Conservation (phyloP, 164 flowering plant genomes). For the Nymphaea thermarum region DNA sequence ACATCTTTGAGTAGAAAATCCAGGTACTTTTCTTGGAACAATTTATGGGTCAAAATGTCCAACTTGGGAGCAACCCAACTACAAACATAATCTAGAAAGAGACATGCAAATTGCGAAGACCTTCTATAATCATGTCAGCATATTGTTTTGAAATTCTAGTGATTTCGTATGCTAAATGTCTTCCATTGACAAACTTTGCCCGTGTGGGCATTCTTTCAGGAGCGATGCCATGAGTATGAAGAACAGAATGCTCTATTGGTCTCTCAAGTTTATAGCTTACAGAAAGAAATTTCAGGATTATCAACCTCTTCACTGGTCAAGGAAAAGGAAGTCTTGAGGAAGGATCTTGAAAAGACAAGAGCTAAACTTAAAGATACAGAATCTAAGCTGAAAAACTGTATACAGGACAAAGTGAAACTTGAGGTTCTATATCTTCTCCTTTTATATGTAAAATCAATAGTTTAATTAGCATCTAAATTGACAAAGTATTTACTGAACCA, state of each 20-base stretch:
- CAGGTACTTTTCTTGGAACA: too few species aligned
- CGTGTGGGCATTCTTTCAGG: slow-evolving; percentile 19
- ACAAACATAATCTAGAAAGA: too few species aligned
- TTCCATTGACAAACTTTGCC: too few species aligned
- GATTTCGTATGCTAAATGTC: too few species aligned
- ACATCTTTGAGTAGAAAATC: too few species aligned
- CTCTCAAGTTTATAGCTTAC: slow-evolving; percentile 38
- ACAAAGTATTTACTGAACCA: background rate
- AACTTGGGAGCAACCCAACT: too few species aligned
- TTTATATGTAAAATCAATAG: background rate
- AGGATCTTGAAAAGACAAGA: slow-evolving; percentile 81
- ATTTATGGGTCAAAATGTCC: too few species aligned
- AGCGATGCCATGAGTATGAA: slow-evolving; percentile 32
- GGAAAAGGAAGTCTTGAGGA: slow-evolving; percentile 72
- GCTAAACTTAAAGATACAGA: slow-evolving; percentile 71
- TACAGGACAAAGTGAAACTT: slow-evolving; percentile 86
- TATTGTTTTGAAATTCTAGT: too few species aligned
- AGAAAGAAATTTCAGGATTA: slow-evolving; percentile 41
- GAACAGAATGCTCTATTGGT: slow-evolving; percentile 35
- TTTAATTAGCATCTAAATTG: background rate
- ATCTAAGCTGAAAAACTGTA: slow-evolving; percentile 60
- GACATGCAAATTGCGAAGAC: too few species aligned
- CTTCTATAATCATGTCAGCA: too few species aligned
- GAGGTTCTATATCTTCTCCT: slow-evolving; percentile 39
- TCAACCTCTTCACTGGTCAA: slow-evolving; percentile 54